phyloP scores from a whole-genome alignment of 2,329 filamentous ascomycete species.

The Dactylella cylindrospora region DNA sequence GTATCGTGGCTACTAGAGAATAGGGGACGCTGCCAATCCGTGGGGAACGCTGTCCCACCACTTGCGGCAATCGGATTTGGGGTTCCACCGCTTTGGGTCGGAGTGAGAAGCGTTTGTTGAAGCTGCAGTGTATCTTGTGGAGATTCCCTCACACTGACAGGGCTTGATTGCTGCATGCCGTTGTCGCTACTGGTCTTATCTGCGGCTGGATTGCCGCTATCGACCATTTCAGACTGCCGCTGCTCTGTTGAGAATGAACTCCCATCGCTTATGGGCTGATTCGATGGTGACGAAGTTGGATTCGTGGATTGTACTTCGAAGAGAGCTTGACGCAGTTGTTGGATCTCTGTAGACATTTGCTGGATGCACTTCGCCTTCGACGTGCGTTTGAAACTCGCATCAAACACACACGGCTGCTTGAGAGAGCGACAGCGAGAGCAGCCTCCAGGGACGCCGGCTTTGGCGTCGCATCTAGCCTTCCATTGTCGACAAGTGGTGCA shows the following conservation, averaged over 20 bases:
- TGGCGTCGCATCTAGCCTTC: constrained; percentile 25
- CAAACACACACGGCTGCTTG: constrained; percentile 24
- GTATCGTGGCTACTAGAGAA: not conserved
- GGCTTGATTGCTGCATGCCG: constrained; percentile 16
- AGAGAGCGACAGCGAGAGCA: constrained; percentile 27
- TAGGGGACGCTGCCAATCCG: constrained; percentile 11
- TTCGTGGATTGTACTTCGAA: constrained; percentile 7
- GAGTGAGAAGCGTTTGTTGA: constrained; percentile 8
- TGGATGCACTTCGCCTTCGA: constrained; percentile 27
- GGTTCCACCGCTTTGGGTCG: constrained; percentile 8
- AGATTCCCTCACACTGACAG: constrained; percentile 18
- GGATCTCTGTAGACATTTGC: constrained; percentile 30
- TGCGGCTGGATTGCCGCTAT: not conserved
- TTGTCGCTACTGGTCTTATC: constrained; percentile 1
- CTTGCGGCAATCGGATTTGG: constrained; percentile 6
- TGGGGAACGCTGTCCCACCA: constrained; percentile 6
- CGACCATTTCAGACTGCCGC: constrained; percentile 18
- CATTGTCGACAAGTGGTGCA: constrained; percentile 23
- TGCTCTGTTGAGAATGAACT: constrained; percentile 8
- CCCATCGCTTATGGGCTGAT: constrained; percentile 15
- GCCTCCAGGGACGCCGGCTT: constrained; percentile 5
- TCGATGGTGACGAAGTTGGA: constrained; percentile 7
- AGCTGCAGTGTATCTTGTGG: constrained; percentile 18
- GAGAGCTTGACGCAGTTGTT: constrained; percentile 19
- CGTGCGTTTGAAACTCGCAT: constrained; percentile 24